These are phyloP conservation scores for Pseudofabraea citricarpa DNA, from an alignment of 2,329 filamentous ascomycete genomes.

Conservation along the genomic window DNA sequence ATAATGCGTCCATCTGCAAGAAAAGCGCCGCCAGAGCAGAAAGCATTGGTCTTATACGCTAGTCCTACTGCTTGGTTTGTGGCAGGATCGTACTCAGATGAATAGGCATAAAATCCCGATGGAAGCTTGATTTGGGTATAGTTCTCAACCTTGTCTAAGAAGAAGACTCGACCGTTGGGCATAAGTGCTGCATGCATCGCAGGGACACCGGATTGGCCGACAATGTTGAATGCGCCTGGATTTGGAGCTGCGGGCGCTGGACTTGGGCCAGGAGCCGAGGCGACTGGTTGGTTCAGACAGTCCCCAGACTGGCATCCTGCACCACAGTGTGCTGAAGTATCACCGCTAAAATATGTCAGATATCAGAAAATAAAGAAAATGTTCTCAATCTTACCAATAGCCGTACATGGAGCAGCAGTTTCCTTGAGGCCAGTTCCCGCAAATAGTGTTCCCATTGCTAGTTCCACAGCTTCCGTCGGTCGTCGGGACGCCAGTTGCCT, in stretches of 20 bases:
- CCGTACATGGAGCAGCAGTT: conserved; percentile 54
- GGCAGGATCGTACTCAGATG: conserved; percentile 51
- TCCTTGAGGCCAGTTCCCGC: conserved; percentile 46
- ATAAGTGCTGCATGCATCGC: conserved; percentile 58
- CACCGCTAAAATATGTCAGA: conserved; percentile 26
- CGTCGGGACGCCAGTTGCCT: conserved; percentile 32
- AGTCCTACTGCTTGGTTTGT: conserved; percentile 42
- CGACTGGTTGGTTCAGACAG: conserved; percentile 36
- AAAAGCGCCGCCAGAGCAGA: conserved; percentile 56
- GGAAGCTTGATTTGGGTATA: conserved; percentile 51
- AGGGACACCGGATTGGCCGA: conserved; percentile 55
- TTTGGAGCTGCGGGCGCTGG: conserved; percentile 40
- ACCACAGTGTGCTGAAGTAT: conserved; percentile 45
- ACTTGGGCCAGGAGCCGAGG: conserved; percentile 25
- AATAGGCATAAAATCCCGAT: conserved; percentile 54
- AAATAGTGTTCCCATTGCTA: conserved; percentile 42
- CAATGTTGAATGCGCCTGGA: conserved; percentile 41
- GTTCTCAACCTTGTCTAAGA: conserved; percentile 60
- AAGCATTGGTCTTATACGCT: conserved; percentile 52
- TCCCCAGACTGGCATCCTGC: conserved; percentile 51
- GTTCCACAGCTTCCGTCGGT: conserved; percentile 50
- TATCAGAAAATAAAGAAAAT: not conserved
- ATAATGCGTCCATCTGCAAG: conserved; percentile 50
- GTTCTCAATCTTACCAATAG: conserved; percentile 36
- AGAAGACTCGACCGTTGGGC: conserved; percentile 53